These are phyloP conservation scores for Phytophthora europaea DNA, from an alignment of 352 stramenopile genomes.

Conservation along the genomic window DNA sequence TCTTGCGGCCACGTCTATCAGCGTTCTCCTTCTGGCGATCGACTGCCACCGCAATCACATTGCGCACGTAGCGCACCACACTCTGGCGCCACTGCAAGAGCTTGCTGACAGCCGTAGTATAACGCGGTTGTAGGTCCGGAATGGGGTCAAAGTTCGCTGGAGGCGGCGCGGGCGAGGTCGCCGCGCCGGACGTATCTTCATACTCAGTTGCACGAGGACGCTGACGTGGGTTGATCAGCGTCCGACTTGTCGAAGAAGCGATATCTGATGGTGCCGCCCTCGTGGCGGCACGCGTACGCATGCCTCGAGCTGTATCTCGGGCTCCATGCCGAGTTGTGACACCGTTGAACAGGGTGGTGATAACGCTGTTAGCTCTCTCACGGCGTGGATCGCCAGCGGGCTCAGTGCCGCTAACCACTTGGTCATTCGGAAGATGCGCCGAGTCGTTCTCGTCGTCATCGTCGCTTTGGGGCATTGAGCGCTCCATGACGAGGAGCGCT, in stretches of 20 bases:
- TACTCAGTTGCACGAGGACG: not conserved
- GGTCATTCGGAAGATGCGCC: too few species aligned
- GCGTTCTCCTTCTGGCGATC: too few species aligned
- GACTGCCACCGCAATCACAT: too few species aligned
- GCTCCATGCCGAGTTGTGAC: not conserved
- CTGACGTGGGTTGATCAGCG: not conserved
- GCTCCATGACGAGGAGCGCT: not conserved
- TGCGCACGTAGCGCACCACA: too few species aligned
- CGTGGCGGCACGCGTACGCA: not conserved
- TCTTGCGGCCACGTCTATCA: too few species aligned
- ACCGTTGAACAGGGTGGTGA: not conserved
- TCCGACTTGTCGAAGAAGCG: not conserved
- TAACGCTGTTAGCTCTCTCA: not conserved
- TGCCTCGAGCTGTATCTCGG: not conserved
- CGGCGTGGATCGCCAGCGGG: too few species aligned
- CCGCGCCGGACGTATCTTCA: not conserved
- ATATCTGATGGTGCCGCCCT: not conserved
- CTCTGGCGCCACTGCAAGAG: too few species aligned
- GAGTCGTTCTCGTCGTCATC: not conserved
- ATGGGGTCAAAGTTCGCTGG: not conserved
- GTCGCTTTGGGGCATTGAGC: not conserved
- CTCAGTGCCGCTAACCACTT: not conserved
- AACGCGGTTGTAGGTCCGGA: not conserved
- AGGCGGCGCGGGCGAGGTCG: too few species aligned
- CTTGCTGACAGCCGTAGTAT: too few species aligned